phyloP scores from a whole-genome alignment of 2,329 filamentous ascomycete species.

The Phyllosticta citribraziliensis region DNA sequence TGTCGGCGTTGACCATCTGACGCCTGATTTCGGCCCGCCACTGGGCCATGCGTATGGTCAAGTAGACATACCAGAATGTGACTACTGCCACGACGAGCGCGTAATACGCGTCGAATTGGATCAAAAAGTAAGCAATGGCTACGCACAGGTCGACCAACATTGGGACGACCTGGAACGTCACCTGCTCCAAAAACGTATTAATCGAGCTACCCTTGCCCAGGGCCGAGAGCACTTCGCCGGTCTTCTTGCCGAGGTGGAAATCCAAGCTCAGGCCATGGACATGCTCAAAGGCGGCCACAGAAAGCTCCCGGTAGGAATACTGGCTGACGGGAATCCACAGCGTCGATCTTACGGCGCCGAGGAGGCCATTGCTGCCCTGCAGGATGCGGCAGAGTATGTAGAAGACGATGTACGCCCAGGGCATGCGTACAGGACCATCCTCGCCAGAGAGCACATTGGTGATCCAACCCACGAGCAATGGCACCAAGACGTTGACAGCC shows the following conservation, averaged over 20 bases:
- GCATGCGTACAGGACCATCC: conserved; percentile 42
- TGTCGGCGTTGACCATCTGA: conserved; percentile 88
- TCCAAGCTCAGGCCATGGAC: conserved; percentile 91
- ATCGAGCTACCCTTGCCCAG: conserved; percentile 94
- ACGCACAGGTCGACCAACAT: conserved; percentile 87
- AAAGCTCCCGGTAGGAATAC: conserved; percentile 90
- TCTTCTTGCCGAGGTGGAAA: conserved; percentile 94
- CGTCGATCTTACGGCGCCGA: conserved; percentile 71
- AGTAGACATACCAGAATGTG: conserved; percentile 91
- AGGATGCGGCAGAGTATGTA: conserved; percentile 72
- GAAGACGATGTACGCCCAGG: conserved; percentile 64
- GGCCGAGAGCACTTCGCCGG: conserved; percentile 88
- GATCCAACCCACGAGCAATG: conserved; percentile 68
- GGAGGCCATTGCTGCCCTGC: conserved; percentile 78
- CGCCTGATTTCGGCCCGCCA: conserved; percentile 84
- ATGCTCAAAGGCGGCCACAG: conserved; percentile 92
- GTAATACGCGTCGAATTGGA: conserved; percentile 78
- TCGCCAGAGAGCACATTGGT: conserved; percentile 60
- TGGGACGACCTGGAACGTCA: conserved; percentile 90
- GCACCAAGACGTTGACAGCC: conserved; percentile 76
- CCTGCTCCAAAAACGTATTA: conserved; percentile 91
- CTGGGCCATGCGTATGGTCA: conserved; percentile 92
- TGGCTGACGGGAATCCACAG: conserved; percentile 96
- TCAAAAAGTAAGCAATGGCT: conserved; percentile 71
- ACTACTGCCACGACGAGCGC: conserved; percentile 82